Evolutionary conservation across 192 early-diverging fungal species (phyloP), one percentile per base, ranked within the genome.

Genomic region (Backusella macrospora): DNA sequence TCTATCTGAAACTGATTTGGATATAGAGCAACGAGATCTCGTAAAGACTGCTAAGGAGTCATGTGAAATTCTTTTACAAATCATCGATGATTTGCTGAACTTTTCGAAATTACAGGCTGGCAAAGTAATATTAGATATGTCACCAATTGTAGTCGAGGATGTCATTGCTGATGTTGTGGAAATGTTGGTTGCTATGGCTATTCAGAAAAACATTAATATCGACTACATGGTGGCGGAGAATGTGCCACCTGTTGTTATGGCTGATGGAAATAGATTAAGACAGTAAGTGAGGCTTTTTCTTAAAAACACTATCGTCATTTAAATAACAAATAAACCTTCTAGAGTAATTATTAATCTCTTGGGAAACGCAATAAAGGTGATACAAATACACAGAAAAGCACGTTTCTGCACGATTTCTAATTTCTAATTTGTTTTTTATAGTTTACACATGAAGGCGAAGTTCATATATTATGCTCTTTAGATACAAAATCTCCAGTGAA

Each of bases 311-410:
- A 59, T 18, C 52, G 52, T 18, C 21, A 23, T 9, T 59, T 59
- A 59, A 59, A 59, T 59, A 13, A 12, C 21, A 59, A 59, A 23
- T 63, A 34, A 5, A 13, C 26, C 26, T 68, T 46, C 37, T 68
- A 68, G 67, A 59, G 83, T 93, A 34, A 69, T 94, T 44, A 91
- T 90, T 48, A 94, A 94, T 65, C 75, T 94, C 26, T 85, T 90
- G 1, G 89, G 89, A 39, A 94, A 94, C 66, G 87, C 91, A 16
- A 81, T 94, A 73, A 94, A 95, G 63, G 63, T 65, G 34, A 65
- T 59, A 59, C 49, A 63, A 34, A 63, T 38, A 63, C 12, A 63
- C 63, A 65, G 29, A 34, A 65, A 59, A 59, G 23, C 38, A 38
- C 63, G 38, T 65, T 18, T 65, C 14, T 39, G 34, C 38, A 16